Base-by-base conservation (phyloP, 768 basidiomycete species). In the Russula earlei region DNA sequence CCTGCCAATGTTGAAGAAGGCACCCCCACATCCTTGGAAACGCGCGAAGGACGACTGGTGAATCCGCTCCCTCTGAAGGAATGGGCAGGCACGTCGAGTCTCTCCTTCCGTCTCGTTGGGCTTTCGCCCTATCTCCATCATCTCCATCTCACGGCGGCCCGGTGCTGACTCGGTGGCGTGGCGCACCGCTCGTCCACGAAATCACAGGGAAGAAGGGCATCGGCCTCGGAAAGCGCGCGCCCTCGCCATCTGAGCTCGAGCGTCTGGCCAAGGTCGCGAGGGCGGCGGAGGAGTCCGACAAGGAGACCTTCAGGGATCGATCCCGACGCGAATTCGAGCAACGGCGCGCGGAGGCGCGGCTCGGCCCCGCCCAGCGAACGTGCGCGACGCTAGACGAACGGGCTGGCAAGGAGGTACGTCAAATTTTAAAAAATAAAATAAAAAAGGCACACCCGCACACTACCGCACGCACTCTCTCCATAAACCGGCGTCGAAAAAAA, bases 31-130 rank as follows among this genome's bases (percentile, higher is more conserved):
- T 10, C 54, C 14, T 44, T 19, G 31, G 29, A 31, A 10, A 10
- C 29, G 10, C 29, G 10, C 10, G 29, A 54, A 10, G 63, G 62
- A 37, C 84, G 84, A 66, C 77, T 76, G 36, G 71, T 69, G 0
- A 86, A 87, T 56, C 91, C 91, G 3, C 69, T 92, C 20, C 82
- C 86, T 15, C 65, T 92, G 59, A 80, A 79, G 42, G 84, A 91
- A 75, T 92, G 91, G 91, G 71, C 79, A 73, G 91, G 91, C 87
- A 60, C 61, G 82, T 69, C 12, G 5, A 19, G 9, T 44, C 20
- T n/a, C 22, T 7, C 19, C 29, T 31, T 20, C 12, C 12, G 10
- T n/a, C 34, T n/a, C 31, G 19, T 42, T 27, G 2, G 15, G 5
- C 15, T 17, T 9, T 4, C 36, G 24, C 38, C 33, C 17, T n/a